phyloP scores from a whole-genome alignment of 2,329 filamentous ascomycete genomes.

The Drechslerella coelobrocha region DNA sequence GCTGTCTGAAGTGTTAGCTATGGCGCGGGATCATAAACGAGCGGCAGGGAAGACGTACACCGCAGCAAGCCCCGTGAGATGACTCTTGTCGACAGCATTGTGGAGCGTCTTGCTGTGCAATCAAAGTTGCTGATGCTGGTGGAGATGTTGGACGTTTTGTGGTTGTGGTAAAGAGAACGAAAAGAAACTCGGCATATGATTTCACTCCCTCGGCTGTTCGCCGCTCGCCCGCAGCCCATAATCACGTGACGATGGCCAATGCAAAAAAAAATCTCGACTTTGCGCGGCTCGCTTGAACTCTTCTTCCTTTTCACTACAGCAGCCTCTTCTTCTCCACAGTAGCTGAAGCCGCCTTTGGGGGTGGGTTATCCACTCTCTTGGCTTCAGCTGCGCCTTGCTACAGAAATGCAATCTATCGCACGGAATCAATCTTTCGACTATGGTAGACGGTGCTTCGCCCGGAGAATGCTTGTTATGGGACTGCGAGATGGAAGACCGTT shows the following conservation, averaged over 20 bases:
- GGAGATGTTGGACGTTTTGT: slow-evolving; percentile 12
- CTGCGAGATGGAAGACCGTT: slow-evolving; percentile 53
- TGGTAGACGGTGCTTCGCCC: slow-evolving; percentile 50
- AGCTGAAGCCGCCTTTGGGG: slow-evolving; percentile 29
- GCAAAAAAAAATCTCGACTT: slow-evolving; percentile 27
- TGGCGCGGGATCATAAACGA: neutral
- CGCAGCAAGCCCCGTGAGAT: slow-evolving; percentile 36
- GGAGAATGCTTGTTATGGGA: slow-evolving; percentile 28
- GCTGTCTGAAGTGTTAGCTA: slow-evolving; percentile 18
- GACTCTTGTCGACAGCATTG: slow-evolving; percentile 44
- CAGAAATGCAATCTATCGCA: slow-evolving; percentile 50
- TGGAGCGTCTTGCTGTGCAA: slow-evolving; percentile 14
- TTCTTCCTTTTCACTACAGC: slow-evolving; percentile 26
- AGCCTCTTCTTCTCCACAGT: slow-evolving; percentile 51
- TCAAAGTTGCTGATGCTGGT: neutral
- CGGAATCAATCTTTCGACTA: slow-evolving; percentile 39
- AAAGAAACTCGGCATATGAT: slow-evolving; percentile 47
- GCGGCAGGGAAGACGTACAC: slow-evolving; percentile 23
- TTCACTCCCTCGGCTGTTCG: slow-evolving; percentile 48
- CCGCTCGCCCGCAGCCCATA: slow-evolving; percentile 30
- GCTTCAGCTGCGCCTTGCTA: slow-evolving; percentile 41
- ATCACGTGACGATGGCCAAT: slow-evolving; percentile 23
- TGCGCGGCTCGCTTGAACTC: slow-evolving; percentile 3
- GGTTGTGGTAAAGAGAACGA: slow-evolving; percentile 13
- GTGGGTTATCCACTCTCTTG: slow-evolving; percentile 43